phyloP scores from a whole-genome alignment of 1,284 basidiomycete species.

The Cryptococcus hybrid region DNA sequence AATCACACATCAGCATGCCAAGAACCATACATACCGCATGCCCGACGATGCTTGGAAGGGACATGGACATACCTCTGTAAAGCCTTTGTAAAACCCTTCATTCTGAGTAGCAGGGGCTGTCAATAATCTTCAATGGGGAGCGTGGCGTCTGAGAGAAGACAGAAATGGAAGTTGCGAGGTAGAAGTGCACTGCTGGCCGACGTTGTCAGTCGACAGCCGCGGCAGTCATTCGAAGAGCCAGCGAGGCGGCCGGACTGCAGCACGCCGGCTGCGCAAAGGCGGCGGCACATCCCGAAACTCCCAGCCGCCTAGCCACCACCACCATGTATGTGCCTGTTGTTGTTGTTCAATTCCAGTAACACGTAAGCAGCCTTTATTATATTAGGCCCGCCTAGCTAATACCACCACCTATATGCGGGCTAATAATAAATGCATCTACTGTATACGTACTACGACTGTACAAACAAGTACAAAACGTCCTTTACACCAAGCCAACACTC shows the following conservation, averaged over 20 bases:
- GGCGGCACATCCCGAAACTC: too few species aligned
- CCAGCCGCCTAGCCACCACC: too few species aligned
- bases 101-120: constrained; percentile 38
- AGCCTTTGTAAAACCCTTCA: constrained; percentile 67
- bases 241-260: not conserved
- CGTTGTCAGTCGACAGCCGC: not conserved
- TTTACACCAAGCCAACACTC: constrained; percentile 30
- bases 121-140: not conserved
- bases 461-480: too few species aligned
- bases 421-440: too few species aligned
- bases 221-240: not conserved
- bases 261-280: too few species aligned
- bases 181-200: not conserved
- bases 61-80: constrained; percentile 20
- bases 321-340: too few species aligned
- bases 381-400: too few species aligned
- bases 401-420: too few species aligned
- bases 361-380: too few species aligned
- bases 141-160: not conserved
- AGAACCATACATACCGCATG: not conserved
- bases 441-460: too few species aligned
- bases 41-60: not conserved
- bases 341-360: too few species aligned
- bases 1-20: constrained; percentile 4
- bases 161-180: not conserved